Evolutionary conservation across 495 filamentous ascomycete genomes (phyloP).

Genomic region (Letharia lupina): DNA sequence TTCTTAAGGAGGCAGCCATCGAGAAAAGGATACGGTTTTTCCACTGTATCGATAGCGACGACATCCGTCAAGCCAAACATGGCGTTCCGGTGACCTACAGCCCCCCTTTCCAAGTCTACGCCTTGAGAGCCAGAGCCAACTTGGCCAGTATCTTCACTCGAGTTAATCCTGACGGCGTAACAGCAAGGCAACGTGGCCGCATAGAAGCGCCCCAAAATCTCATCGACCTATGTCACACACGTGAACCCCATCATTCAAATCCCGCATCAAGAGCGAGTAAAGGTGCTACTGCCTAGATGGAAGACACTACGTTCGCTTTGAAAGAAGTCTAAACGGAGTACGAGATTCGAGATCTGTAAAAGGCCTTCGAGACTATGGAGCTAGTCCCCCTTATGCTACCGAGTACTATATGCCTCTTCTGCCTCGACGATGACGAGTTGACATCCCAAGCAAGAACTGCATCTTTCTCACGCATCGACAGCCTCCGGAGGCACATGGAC

Average conservation of each 20-base stretch:
- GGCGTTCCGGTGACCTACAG: neutral
- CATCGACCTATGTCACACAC: neutral
- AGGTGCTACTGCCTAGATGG: too few species aligned
- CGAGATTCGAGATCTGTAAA: neutral
- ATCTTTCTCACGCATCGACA: neutral
- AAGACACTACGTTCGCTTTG: neutral
- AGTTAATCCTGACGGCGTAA: neutral
- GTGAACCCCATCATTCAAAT: neutral
- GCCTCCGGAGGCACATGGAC: neutral
- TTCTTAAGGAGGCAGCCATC: neutral
- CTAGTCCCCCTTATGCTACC: neutral
- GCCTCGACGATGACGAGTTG: neutral
- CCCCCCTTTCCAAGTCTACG: neutral
- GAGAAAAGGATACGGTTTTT: neutral
- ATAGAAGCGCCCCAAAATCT: neutral
- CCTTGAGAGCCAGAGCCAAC: neutral
- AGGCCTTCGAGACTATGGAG: neutral
- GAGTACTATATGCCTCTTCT: neutral
- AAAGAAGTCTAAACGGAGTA: neutral
- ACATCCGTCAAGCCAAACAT: neutral
- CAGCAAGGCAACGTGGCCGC: neutral
- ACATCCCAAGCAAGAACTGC: neutral
- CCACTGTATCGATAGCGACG: neutral
- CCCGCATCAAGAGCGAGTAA: neutral
- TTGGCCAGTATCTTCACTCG: neutral